Conservation (phyloP, 225 moss, liverwort and hornwort genomes). For the Polytrichum commune region DNA sequence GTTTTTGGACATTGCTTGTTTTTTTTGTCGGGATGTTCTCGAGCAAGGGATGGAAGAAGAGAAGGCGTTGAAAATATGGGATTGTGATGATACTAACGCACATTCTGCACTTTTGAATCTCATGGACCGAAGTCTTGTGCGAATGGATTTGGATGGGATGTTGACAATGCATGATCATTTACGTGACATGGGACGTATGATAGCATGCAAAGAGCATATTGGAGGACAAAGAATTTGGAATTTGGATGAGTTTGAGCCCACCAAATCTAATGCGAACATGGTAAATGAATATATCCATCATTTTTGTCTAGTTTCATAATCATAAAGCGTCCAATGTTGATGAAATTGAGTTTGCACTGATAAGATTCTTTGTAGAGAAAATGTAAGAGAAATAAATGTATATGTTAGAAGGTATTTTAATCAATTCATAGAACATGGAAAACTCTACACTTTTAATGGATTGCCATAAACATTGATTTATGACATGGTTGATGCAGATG, state of each 20-base stretch:
- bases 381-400: background rate
- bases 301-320: background rate
- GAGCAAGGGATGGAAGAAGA: background rate
- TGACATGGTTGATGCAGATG: background rate
- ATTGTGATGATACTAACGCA: background rate
- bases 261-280: too few relatives aligned
- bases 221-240: background rate
- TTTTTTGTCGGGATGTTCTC: background rate
- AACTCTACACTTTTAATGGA: background rate
- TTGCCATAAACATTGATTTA: too few relatives aligned
- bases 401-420: background rate
- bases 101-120: conserved; percentile 1
- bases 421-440: too few relatives aligned
- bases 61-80: background rate
- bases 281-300: too few relatives aligned
- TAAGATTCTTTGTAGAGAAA: background rate
- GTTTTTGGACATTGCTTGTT: conserved; percentile 12
- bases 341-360: background rate
- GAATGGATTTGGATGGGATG: background rate
- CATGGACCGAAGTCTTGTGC: background rate
- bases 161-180: conserved; percentile 1
- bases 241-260: background rate
- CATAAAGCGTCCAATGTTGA: background rate
- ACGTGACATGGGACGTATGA: background rate
- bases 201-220: background rate